Evolutionary conservation across 257 asterid genomes (phyloP).

Genomic region (Solanum pimpinellifolium): DNA sequence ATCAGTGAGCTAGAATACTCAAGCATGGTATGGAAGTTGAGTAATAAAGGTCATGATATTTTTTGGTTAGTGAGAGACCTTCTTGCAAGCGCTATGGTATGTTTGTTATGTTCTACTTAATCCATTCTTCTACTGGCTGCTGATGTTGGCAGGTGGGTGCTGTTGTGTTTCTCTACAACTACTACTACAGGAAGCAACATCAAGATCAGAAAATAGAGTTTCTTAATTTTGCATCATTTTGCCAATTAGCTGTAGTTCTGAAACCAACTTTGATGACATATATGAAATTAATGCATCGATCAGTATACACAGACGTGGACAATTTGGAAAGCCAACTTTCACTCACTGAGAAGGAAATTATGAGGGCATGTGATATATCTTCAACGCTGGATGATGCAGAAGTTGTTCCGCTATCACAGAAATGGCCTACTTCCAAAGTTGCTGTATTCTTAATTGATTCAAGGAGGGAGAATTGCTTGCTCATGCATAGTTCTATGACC

Average conservation of each 20-base stretch:
- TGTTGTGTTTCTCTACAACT: constrained; percentile 20
- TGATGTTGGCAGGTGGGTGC: constrained; percentile 12
- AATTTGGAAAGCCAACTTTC: constrained; percentile 14
- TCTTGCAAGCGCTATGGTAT: not conserved
- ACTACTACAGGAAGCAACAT: constrained; percentile 10
- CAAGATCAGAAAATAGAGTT: not conserved
- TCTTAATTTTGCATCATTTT: constrained; percentile 9
- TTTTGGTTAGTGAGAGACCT: not conserved
- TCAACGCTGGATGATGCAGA: constrained; percentile 6
- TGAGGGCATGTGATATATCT: constrained; percentile 17
- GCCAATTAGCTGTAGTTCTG: constrained; percentile 13
- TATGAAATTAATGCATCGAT: constrained; percentile 13
- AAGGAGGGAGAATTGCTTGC: constrained; percentile 8
- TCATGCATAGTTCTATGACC: constrained; percentile 4
- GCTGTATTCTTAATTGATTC: constrained; percentile 8
- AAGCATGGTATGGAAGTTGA: not conserved
- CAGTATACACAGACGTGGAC: constrained; percentile 3
- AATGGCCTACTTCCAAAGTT: constrained; percentile 17
- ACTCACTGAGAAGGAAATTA: constrained; percentile 14
- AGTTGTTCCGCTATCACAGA: not conserved
- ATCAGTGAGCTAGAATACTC: not conserved
- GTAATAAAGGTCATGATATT: not conserved
- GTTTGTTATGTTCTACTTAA: not conserved
- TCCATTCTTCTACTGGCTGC: not conserved
- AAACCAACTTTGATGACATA: constrained; percentile 12